Base-by-base conservation (phyloP, 768 basidiomycete species). In the Clavulina sp. region DNA sequence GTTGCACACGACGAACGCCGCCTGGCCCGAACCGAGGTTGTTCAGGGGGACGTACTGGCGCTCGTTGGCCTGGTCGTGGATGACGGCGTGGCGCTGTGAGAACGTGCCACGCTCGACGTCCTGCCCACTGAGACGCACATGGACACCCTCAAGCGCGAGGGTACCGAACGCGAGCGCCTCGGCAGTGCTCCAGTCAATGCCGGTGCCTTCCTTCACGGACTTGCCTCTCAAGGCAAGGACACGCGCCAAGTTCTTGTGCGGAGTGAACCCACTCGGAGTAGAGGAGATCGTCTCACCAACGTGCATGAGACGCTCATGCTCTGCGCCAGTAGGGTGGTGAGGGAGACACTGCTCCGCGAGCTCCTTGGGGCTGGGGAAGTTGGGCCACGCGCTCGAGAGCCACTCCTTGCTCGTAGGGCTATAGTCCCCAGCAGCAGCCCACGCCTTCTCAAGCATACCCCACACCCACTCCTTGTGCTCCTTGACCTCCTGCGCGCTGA, bases 381-480 rank as follows among this genome's bases (percentile, higher is more conserved):
- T 93, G 51, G 84, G 86, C 95, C 95, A 99, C 1, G 88, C 83
- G 5, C 89, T 84, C 2, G 95, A 96, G 33, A 97, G 78, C 95
- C 95, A 97, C 63, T 99, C 95, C 63, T 89, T 87, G 60, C 78
- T 76, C 3, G 88, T 84, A 9, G 95, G 89, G 36, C 91, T 80
- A 65, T 99, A 99, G 63, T 96, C 88, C 70, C 96, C 95, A 9
- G 86, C 74, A 5, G 76, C 88, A n/a, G 75, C 78, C n/a, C 84
- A 79, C 5, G 95, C 89, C 66, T 82, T 92, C 68, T 99, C 95
- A 52, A 99, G 73, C 86, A 92, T 93, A 31, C 89, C 88, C 91
- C 89, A 95, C 2, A 99, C 95, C 95, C 95, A 99, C 60, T 83
- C 85, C 73, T 88, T 89, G 73, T 97, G 95, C 62, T 96, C 92